phyloP scores from a whole-genome alignment of 495 filamentous ascomycete genomes.

The Chaetomium fimeti region DNA sequence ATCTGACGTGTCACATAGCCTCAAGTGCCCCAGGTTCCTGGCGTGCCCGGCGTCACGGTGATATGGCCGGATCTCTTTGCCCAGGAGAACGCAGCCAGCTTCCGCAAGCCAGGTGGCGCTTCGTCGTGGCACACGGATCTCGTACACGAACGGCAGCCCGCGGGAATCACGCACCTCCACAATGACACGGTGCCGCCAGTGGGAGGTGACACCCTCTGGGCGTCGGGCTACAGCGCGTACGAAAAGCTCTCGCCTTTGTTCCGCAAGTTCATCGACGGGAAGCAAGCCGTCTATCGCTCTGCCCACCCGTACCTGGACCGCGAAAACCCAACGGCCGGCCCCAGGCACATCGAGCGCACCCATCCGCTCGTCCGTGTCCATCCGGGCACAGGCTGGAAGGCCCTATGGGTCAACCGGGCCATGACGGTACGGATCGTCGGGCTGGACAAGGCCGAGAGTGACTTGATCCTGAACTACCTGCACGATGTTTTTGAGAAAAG shows the following conservation, averaged over 20 bases:
- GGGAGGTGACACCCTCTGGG: constrained; percentile 73
- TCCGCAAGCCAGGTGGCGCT: constrained; percentile 63
- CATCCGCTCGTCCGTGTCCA: constrained; percentile 71
- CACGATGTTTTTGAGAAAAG: constrained; percentile 65
- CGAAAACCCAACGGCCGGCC: constrained; percentile 58
- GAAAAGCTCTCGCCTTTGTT: constrained; percentile 68
- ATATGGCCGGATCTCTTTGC: constrained; percentile 67
- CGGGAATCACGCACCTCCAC: constrained; percentile 67
- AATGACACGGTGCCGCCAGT: constrained; percentile 64
- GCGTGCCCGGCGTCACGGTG: constrained; percentile 61
- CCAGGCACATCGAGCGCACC: constrained; percentile 61
- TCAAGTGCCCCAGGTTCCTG: constrained; percentile 68
- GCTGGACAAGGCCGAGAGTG: constrained; percentile 63
- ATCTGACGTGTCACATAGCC: constrained; percentile 44
- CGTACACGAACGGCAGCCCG: constrained; percentile 67
- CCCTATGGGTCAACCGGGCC: constrained; percentile 65
- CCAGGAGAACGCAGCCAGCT: constrained; percentile 54
- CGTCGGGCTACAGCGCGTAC: constrained; percentile 66
- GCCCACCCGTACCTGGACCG: constrained; percentile 68
- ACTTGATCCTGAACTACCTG: constrained; percentile 65
- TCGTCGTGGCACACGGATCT: constrained; percentile 70
- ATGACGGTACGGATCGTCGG: constrained; percentile 66
- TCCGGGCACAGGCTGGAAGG: constrained; percentile 69
- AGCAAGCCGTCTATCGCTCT: constrained; percentile 62
- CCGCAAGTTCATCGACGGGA: constrained; percentile 69